Percentiles rank a stretch among this genome's conserved stretches.
These are phyloP conservation scores for Cladosporium sp. DNA, from an alignment of 2,329 filamentous ascomycete species.

Conservation along the genomic window DNA sequence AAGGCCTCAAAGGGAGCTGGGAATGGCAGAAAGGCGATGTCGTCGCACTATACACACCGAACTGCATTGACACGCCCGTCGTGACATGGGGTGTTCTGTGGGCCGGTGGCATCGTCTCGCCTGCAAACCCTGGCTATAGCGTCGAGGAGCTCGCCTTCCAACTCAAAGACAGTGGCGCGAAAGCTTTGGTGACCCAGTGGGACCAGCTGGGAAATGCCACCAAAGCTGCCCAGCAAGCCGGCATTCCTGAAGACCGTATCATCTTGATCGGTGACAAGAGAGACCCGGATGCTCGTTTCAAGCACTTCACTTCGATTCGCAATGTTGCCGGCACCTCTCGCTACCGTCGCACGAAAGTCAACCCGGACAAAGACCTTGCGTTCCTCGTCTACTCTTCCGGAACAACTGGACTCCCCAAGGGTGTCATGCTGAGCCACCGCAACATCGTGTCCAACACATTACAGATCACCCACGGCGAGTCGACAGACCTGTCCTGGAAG, in stretches of 20 bases:
- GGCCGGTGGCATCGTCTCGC: constrained; percentile 77
- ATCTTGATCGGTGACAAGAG: constrained; percentile 68
- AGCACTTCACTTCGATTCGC: constrained; percentile 68
- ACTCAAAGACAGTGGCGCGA: constrained; percentile 71
- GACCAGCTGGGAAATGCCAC: constrained; percentile 59
- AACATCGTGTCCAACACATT: constrained; percentile 73
- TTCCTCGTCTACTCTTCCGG: constrained; percentile 87
- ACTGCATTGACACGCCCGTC: constrained; percentile 75
- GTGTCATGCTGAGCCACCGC: constrained; percentile 76
- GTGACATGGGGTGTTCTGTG: constrained; percentile 75
- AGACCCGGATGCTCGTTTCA: constrained; percentile 55
- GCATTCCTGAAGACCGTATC: constrained; percentile 66
- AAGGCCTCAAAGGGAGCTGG: constrained; percentile 68
- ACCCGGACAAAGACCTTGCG: constrained; percentile 67
- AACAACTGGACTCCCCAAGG: constrained; percentile 87
- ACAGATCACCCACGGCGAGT: constrained; percentile 37
- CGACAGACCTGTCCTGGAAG: constrained; percentile 49
- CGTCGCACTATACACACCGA: constrained; percentile 76
- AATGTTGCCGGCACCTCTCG: constrained; percentile 57
- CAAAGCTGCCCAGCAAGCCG: constrained; percentile 64
- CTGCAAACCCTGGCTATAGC: constrained; percentile 84
- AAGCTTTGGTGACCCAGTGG: constrained; percentile 68
- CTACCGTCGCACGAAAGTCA: constrained; percentile 57
- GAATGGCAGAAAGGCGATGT: constrained; percentile 81
- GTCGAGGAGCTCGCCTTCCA: constrained; percentile 79